Evolutionary conservation across 1,139 yeast genomes (phyloP), one percentile per base, ranked within the genome.

Genomic region (Candida glucosophila): DNA sequence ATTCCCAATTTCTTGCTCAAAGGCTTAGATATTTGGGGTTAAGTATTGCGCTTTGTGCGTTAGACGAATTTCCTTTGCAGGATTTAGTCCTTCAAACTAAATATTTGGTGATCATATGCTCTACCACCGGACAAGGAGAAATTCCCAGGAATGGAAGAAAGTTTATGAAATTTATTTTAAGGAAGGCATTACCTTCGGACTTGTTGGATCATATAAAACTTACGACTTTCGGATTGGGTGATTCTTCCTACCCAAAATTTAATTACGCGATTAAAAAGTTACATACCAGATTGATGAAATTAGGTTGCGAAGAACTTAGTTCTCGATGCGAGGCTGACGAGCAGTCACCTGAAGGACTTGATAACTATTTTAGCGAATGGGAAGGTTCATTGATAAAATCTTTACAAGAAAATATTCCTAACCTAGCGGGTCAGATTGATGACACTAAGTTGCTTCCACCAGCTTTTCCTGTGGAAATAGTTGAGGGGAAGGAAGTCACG

Each of bases 61-160:
- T 85, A 41, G 92, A 86, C 39, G 78, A 73, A 22, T 77, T 71
- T 40, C 73, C 75, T 14, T 51, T 69, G 35, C 66, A 60, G 41
- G 60, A 58, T 31, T 56, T 71, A 27, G 63, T 68, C 6, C 61
- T 69, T 12, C 66, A 63, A 24, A 67, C 70, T 21, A 47, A 57
- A 19, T 58, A 65, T 23, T 58, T 85, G 22, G 63, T 88, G 4
- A 58, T 88, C 1, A 47, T 90, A 5, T 80, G 93, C 43, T 77
- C 96, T 1, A 90, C 99, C 0, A 80, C 95, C 0, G 98, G 97
- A 4, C 97, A 90, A 49, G 99, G 99, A 11, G 96, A 81, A 37
- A 51, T 90, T 17, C 98, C 99, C 0, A 52, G 81, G 24, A 83
- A 85, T 45, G 78, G 81, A 2, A 60, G 65, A 35, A 65, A 64